phyloP scores from a whole-genome alignment of 139 green algal species.

The Chlorella sp. region DNA sequence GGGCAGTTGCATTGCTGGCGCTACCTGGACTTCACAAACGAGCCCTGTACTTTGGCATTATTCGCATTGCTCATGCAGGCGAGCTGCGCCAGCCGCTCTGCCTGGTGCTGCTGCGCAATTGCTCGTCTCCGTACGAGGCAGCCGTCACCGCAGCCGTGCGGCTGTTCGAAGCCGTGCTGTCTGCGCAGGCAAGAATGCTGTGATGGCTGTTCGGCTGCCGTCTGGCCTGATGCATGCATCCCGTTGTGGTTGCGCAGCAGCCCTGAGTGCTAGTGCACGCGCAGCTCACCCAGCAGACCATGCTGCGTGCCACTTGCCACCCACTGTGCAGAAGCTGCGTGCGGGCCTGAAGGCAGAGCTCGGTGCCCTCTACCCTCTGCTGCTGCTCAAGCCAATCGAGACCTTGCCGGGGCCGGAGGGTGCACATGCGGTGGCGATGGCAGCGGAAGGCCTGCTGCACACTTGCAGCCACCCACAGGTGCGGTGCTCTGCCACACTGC shows the following conservation, averaged over 20 bases:
- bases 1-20: not conserved
- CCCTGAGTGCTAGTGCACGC: not conserved
- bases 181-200: constrained; percentile 9
- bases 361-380: constrained; percentile 88
- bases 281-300: not conserved
- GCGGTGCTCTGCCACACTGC: not conserved
- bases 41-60: not conserved
- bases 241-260: not conserved
- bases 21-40: no score
- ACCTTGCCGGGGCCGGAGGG: constrained; percentile 28
- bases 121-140: constrained; percentile 57
- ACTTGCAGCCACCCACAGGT: constrained; percentile 32
- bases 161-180: constrained; percentile 47
- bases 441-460: constrained; percentile 22
- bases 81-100: constrained; percentile 86
- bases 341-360: constrained; percentile 80
- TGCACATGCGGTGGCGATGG: constrained; percentile 16
- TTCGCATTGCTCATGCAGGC: not conserved
- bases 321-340: constrained; percentile 54
- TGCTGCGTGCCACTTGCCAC: not conserved
- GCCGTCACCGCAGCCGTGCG: constrained; percentile 24
- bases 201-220: not conserved
- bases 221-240: not conserved
- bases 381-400: constrained; percentile 87
- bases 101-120: constrained; percentile 86